Conservation (phyloP, 1,284 basidiomycete genomes). For the Cryptococcus depauperatus region DNA sequence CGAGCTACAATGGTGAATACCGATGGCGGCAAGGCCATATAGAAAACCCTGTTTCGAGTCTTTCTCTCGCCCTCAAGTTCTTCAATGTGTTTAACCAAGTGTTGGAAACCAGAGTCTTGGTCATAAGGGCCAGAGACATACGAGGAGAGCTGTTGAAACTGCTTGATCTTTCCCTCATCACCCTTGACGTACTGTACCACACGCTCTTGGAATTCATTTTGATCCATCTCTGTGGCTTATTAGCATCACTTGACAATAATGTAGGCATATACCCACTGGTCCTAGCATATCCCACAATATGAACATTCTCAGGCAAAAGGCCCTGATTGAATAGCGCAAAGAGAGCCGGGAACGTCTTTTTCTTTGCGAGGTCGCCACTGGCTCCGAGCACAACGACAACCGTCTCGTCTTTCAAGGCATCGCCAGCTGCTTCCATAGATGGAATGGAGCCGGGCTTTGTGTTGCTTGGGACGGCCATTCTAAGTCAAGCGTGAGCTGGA, state of each 20-base stretch:
- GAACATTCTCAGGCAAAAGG: constrained; percentile 70
- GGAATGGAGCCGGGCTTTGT: constrained; percentile 54
- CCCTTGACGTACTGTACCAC: constrained; percentile 76
- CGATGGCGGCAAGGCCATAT: constrained; percentile 86
- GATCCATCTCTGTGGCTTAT: constrained; percentile 61
- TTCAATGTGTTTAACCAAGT: constrained; percentile 65
- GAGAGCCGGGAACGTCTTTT: constrained; percentile 96
- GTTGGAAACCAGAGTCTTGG: constrained; percentile 65
- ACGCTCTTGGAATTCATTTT: constrained; percentile 74
- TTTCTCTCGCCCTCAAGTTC: constrained; percentile 63
- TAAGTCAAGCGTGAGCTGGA: neutral
- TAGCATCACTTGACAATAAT: neutral
- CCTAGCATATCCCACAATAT: constrained; percentile 89
- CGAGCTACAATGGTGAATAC: constrained; percentile 84
- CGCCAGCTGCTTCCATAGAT: constrained; percentile 67
- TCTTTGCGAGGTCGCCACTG: constrained; percentile 96
- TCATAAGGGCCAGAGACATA: constrained; percentile 87
- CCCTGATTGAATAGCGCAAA: constrained; percentile 75
- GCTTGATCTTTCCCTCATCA: constrained; percentile 59
- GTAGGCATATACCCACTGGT: constrained; percentile 50
- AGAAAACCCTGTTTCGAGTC: constrained; percentile 67
- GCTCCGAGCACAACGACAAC: constrained; percentile 89
- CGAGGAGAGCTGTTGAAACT: constrained; percentile 69
- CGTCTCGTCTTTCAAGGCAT: constrained; percentile 74
- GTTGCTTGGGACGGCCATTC: constrained; percentile 9